Conservation (phyloP, 768 basidiomycete species). For the Russula foetens region DNA sequence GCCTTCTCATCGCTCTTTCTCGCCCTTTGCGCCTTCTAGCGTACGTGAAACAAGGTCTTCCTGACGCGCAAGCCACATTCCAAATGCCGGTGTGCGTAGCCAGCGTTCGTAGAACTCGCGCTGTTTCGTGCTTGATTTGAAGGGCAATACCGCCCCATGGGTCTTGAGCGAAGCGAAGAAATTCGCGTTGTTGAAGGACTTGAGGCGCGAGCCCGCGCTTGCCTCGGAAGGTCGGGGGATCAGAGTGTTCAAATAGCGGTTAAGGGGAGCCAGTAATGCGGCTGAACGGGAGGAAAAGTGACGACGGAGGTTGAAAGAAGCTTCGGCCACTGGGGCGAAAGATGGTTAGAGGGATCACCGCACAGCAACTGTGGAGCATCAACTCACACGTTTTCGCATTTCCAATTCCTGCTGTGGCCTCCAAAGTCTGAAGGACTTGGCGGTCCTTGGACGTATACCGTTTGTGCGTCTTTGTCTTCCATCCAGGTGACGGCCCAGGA, state of each 20-base stretch:
- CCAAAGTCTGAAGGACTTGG: slow-evolving; percentile 60
- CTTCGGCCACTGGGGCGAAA: slow-evolving; percentile 43
- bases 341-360: not conserved
- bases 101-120: slow-evolving; percentile 73
- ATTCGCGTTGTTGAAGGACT: slow-evolving; percentile 57
- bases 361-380: slow-evolving; percentile 1
- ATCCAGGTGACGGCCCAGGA: slow-evolving; percentile 60
- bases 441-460: slow-evolving; percentile 83
- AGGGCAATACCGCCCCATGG: slow-evolving; percentile 65
- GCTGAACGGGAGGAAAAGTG: slow-evolving; percentile 85
- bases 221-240: slow-evolving; percentile 62
- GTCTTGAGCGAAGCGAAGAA: slow-evolving; percentile 69
- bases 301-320: slow-evolving; percentile 58
- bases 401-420: slow-evolving; percentile 43
- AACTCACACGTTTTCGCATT: slow-evolving; percentile 45
- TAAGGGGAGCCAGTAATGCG: slow-evolving; percentile 79
- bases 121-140: slow-evolving; percentile 55
- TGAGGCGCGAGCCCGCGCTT: slow-evolving; percentile 36
- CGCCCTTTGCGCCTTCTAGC: slow-evolving; percentile 27
- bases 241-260: slow-evolving; percentile 84
- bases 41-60: slow-evolving; percentile 60
- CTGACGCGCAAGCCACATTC: slow-evolving; percentile 69
- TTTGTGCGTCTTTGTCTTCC: slow-evolving; percentile 73
- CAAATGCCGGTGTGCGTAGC: slow-evolving; percentile 70
- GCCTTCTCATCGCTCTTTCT: not conserved